Base-by-base conservation (phyloP, 148 eudicot genomes). In the Diospyros kaki region DNA sequence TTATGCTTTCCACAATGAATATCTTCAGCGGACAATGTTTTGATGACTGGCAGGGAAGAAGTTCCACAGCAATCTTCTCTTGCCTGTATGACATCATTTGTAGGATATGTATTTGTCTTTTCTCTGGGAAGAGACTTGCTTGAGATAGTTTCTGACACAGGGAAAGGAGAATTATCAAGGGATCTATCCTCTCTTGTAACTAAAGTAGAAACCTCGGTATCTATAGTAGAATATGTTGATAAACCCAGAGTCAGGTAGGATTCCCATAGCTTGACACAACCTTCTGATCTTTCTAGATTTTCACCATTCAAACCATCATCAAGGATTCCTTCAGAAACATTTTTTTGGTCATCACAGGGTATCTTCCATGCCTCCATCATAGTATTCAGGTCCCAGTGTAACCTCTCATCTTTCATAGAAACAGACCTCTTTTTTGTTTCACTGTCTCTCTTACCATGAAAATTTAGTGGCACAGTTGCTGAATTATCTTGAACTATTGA, bases 341-440 rank as follows among this genome's bases (percentile, higher is more conserved):
- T 74, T 74, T 71, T 66, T 42, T 72, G 41, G 78, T 68, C 80
- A 65, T 86, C 87, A 64, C 17, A 52, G 41, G 96, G 92, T 40
- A 84, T 75, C 66, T 82, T 94, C 97, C 98, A 94, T 4, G 84
- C 91, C 73, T 94, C 97, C 93, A 91, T 85, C 68, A 79, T 83
- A 18, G 88, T 88, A 76, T 94, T 94, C 56, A 94, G 82, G 76
- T 94, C 98, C 98, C 98, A 94, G 63, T 87, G 89, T 42, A 82
- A 73, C 82, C 93, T 80, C 9, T 69, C 79, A 71, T 82, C 89
- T 74, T 83, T 85, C 58, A 70, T 72, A 59, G 83, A 63, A 70
- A 77, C 59, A 69, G 76, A 75, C 12, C 71, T 69, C 9, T 67
- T 80, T 58, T 28, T 78, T 50, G 28, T 73, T 5, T 73, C 78